phyloP scores from a whole-genome alignment of 2,329 filamentous ascomycete genomes.

The Byssothecium circinans region DNA sequence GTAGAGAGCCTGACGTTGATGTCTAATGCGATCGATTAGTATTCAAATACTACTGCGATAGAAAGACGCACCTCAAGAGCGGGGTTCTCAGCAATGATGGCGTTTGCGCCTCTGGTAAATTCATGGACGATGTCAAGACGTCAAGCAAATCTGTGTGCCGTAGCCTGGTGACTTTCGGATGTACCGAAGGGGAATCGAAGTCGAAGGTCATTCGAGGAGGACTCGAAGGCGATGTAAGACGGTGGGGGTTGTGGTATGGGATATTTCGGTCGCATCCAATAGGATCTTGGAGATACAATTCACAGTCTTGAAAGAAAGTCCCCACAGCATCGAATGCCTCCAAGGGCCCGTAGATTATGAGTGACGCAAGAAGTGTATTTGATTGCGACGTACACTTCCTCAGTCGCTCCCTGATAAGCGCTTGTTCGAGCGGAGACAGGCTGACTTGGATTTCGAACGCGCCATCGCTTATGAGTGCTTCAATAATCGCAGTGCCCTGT shows the following conservation, averaged over 20 bases:
- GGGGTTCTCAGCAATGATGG: too few relatives aligned
- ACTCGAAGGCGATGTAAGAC: background rate
- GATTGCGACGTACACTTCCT: background rate
- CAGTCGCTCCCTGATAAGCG: background rate
- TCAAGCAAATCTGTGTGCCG: too few relatives aligned
- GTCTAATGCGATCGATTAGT: too few relatives aligned
- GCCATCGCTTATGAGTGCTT: background rate
- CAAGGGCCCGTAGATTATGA: too few relatives aligned
- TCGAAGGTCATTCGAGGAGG: background rate
- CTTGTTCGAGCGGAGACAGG: background rate
- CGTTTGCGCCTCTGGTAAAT: too few relatives aligned
- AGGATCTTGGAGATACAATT: too few relatives aligned
- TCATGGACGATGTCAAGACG: too few relatives aligned
- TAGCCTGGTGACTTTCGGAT: constrained; percentile 2
- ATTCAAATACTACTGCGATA: too few relatives aligned
- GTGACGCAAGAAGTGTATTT: background rate
- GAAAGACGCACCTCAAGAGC: too few relatives aligned
- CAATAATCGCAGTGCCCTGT: background rate
- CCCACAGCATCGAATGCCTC: too few relatives aligned
- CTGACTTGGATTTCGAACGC: background rate
- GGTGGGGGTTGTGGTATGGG: background rate
- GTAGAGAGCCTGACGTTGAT: too few relatives aligned
- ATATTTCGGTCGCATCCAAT: background rate
- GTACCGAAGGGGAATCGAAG: background rate
- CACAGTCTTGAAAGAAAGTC: too few relatives aligned